A percentile compares a stretch with the other conserved stretches of the same genome.
Conservation (phyloP, 2,329 filamentous ascomycete species). For the Ampelomyces quisqualis region DNA sequence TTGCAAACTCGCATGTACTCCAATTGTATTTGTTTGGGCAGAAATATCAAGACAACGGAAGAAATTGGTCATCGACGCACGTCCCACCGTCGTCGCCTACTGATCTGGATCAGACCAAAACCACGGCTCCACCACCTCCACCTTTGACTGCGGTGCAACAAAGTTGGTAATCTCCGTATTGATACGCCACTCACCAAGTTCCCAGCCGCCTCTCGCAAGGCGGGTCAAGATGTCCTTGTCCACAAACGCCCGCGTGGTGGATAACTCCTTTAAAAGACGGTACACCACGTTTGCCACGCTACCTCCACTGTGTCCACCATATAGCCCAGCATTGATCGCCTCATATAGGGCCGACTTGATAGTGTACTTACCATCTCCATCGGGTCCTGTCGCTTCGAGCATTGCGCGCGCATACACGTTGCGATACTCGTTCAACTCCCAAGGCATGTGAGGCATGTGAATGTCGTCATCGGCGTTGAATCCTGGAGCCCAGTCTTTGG, state of each 20-base stretch:
- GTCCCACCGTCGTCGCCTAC: too few relatives aligned
- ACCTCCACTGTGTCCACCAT: slow-evolving; percentile 1
- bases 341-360: slow-evolving; percentile 6
- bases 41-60: too few relatives aligned
- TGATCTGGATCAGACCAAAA: background rate
- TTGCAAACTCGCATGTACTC: too few relatives aligned
- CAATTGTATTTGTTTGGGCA: too few relatives aligned
- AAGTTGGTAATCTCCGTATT: background rate
- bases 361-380: slow-evolving; percentile 10
- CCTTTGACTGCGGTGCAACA: background rate
- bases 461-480: background rate
- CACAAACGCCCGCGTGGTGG: background rate
- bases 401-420: slow-evolving; percentile 11
- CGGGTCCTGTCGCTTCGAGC: slow-evolving; percentile 6
- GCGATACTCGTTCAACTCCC: slow-evolving; percentile 7
- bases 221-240: background rate
- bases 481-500: slow-evolving; percentile 5
- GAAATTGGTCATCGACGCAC: too few relatives aligned
- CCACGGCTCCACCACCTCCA: background rate
- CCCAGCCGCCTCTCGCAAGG: background rate
- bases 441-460: background rate
- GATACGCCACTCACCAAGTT: background rate
- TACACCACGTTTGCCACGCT: background rate
- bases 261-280: background rate
- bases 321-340: slow-evolving; percentile 1